These are phyloP conservation scores for Ophioceras dolichostomum DNA, from an alignment of 2,329 filamentous ascomycete species.

Conservation along the genomic window DNA sequence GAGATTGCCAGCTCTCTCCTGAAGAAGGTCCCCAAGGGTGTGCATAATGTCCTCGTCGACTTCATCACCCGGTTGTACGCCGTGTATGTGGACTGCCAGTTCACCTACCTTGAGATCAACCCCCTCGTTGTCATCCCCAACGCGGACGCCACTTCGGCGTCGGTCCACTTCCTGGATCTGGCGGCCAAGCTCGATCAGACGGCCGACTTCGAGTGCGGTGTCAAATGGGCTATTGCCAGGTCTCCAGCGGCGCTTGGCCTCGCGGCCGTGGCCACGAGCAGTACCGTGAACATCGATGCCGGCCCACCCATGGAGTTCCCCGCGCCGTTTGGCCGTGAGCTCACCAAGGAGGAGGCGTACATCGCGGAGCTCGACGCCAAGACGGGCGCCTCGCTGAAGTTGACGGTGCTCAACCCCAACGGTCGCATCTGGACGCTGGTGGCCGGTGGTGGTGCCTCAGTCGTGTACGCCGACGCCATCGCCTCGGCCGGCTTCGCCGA, in stretches of 20 bases:
- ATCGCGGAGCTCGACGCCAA: constrained; percentile 98
- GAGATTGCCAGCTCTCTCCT: constrained; percentile 76
- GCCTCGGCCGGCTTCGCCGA: constrained; percentile 89
- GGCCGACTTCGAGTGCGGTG: constrained; percentile 97
- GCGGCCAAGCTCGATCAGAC: constrained; percentile 99
- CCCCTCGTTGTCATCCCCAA: constrained; percentile 97
- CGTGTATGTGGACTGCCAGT: constrained; percentile 99
- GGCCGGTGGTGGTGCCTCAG: constrained; percentile 97
- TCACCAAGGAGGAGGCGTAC: constrained; percentile 98
- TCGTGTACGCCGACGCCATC: constrained; percentile 98
- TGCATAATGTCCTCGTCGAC: constrained; percentile 97
- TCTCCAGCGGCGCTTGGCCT: constrained; percentile 81
- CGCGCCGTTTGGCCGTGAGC: constrained; percentile 94
- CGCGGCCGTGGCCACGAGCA: constrained; percentile 51
- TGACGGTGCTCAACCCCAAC: constrained; percentile 84
- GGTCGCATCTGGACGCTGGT: constrained; percentile 98
- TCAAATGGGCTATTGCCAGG: constrained; percentile 96
- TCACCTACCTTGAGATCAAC: constrained; percentile 99
- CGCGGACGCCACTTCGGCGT: constrained; percentile 77
- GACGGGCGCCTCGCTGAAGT: constrained; percentile 97
- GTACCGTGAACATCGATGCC: constrained; percentile 85
- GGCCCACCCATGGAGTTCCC: constrained; percentile 98
- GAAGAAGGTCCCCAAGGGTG: constrained; percentile 85
- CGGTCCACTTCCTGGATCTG: constrained; percentile 95
- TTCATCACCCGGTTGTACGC: constrained; percentile 98